phyloP scores from a whole-genome alignment of 1,139 yeast genomes.

The Wickerhamomyces sp. region DNA sequence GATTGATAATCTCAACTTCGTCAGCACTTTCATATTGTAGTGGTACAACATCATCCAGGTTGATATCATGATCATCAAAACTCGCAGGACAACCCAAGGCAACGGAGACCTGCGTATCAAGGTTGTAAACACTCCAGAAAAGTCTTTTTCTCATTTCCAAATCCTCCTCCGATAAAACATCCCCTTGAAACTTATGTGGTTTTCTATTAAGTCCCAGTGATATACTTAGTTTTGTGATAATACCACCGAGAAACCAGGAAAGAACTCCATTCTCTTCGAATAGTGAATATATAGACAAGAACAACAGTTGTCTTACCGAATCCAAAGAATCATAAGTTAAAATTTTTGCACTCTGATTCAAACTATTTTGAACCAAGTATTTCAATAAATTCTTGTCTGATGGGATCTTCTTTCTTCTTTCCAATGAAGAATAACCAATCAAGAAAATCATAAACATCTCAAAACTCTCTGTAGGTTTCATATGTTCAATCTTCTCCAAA shows the following conservation, averaged over 20 bases:
- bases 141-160: constrained; percentile 39
- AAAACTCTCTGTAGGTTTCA: constrained; percentile 27
- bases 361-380: constrained; percentile 32
- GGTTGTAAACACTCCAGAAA: constrained; percentile 47
- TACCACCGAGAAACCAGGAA: constrained; percentile 46
- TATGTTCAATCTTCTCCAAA: constrained; percentile 24
- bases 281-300: constrained; percentile 41
- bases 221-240: constrained; percentile 36
- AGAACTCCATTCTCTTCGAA: constrained; percentile 40
- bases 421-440: constrained; percentile 43
- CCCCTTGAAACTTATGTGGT: constrained; percentile 25
- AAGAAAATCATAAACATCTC: constrained; percentile 46
- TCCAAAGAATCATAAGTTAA: constrained; percentile 32
- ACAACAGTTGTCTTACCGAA: constrained; percentile 34
- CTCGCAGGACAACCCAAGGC: constrained; percentile 41
- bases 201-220: constrained; percentile 40
- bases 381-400: constrained; percentile 32
- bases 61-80: constrained; percentile 42
- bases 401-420: constrained; percentile 34
- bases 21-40: constrained; percentile 34
- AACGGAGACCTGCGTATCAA: constrained; percentile 40
- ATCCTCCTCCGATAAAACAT: constrained; percentile 27
- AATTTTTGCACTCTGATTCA: constrained; percentile 31
- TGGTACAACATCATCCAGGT: constrained; percentile 37
- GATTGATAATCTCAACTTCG: constrained; percentile 34